Percentiles rank a stretch among this genome's conserved stretches.
These are phyloP conservation scores for Carex scoparia DNA, from an alignment of 176 grass and related monocot species.

Conservation along the genomic window DNA sequence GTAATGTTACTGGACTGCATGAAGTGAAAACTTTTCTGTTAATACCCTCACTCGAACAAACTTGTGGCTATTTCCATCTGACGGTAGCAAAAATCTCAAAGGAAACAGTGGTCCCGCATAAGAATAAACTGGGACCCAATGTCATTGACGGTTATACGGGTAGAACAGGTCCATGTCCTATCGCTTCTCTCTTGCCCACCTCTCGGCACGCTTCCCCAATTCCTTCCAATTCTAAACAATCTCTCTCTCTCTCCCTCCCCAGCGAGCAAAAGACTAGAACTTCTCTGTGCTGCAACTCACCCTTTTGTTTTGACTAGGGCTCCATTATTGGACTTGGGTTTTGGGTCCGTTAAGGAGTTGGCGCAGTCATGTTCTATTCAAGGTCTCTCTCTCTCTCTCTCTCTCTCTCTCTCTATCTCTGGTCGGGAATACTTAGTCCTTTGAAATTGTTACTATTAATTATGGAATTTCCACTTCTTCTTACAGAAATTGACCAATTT, in stretches of 20 bases:
- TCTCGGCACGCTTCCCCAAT: constrained; percentile 17
- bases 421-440: background rate
- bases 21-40: too few species aligned
- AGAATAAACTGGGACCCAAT: background rate
- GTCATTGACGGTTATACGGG: background rate
- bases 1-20: too few species aligned
- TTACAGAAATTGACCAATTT: background rate
- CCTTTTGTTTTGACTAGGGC: too few species aligned
- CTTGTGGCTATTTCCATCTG: too few species aligned
- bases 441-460: background rate
- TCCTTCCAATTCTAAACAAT: background rate
- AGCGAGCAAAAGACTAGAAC: background rate
- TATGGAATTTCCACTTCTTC: background rate
- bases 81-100: background rate
- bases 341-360: background rate
- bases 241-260: background rate
- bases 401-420: background rate
- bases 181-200: constrained; percentile 10
- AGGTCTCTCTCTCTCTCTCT: background rate
- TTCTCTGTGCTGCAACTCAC: background rate
- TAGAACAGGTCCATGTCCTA: constrained; percentile 4
- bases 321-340: background rate
- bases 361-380: constrained; percentile 10
- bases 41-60: too few species aligned
- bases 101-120: background rate